Conservation (phyloP, 2,329 filamentous ascomycete species). For the Colletotrichum chrysophilum region DNA sequence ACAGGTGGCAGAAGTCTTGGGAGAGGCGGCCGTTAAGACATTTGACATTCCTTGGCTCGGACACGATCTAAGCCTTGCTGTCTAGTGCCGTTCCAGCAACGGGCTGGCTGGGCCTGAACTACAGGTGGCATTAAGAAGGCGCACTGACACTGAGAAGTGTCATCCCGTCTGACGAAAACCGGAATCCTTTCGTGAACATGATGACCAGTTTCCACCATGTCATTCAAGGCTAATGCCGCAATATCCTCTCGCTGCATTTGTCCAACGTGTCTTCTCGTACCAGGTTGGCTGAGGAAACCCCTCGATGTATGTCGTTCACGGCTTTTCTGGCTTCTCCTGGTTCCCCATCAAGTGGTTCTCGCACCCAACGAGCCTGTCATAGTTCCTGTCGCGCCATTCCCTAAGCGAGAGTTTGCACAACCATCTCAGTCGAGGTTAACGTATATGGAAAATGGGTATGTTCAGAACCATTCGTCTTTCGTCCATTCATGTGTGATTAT, state of each 20-base stretch:
- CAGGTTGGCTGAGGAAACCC: not conserved
- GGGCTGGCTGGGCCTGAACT: not conserved
- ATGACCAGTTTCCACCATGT: not conserved
- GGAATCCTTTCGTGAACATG: not conserved
- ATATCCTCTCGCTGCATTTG: not conserved
- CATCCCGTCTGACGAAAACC: not conserved
- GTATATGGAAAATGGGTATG: not conserved
- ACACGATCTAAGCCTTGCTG: not conserved
- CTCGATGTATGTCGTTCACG: not conserved
- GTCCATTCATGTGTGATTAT: slow-evolving; percentile 13
- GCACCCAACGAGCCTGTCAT: not conserved
- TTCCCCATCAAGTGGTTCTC: not conserved
- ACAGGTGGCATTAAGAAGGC: not conserved
- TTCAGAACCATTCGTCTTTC: not conserved
- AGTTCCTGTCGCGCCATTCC: not conserved
- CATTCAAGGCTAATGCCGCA: not conserved
- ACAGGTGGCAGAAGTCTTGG: not conserved
- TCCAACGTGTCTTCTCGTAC: not conserved
- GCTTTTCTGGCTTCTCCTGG: not conserved
- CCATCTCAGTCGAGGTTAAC: not conserved
- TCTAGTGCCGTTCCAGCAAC: not conserved
- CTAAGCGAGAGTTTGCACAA: not conserved
- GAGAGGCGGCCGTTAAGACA: not conserved
- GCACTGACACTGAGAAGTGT: not conserved
- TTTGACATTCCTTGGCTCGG: not conserved